Evolutionary conservation across 1,139 yeast species (phyloP).

Genomic region (Debaryomycetaceae sp.): DNA sequence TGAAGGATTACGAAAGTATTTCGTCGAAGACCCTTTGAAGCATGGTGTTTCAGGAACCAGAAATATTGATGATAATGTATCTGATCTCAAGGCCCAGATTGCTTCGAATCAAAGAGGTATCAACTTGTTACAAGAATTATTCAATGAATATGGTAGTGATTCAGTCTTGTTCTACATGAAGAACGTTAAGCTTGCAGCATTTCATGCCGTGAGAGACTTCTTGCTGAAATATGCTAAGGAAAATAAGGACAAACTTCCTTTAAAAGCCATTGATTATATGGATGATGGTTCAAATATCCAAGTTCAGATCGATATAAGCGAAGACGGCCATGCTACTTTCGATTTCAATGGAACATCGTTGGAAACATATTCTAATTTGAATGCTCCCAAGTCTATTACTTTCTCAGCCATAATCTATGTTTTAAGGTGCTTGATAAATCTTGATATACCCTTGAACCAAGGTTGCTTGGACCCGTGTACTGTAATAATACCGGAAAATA

Average conservation of each 20-base stretch:
- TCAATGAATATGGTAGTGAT: slow-evolving; percentile 31
- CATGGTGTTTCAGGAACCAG: slow-evolving; percentile 49
- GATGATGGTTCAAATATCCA: slow-evolving; percentile 46
- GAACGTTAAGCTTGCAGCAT: slow-evolving; percentile 44
- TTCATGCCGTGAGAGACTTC: slow-evolving; percentile 33
- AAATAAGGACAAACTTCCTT: slow-evolving; percentile 18
- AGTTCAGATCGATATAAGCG: slow-evolving; percentile 31
- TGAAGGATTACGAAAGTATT: slow-evolving; percentile 40
- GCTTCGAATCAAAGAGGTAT: slow-evolving; percentile 50
- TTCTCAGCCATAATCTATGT: slow-evolving; percentile 38
- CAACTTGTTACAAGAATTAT: slow-evolving; percentile 30
- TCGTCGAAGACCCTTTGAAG: slow-evolving; percentile 48
- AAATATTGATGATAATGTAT: slow-evolving; percentile 42
- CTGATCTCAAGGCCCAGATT: slow-evolving; percentile 48
- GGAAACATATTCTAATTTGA: slow-evolving; percentile 59
- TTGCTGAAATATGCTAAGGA: slow-evolving; percentile 13
- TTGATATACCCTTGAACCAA: slow-evolving; percentile 31
- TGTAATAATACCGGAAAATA: slow-evolving; percentile 35
- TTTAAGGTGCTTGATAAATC: slow-evolving; percentile 37
- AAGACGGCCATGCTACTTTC: slow-evolving; percentile 31
- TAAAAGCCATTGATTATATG: slow-evolving; percentile 33
- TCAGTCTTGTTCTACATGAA: slow-evolving; percentile 41
- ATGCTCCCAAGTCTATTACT: slow-evolving; percentile 51
- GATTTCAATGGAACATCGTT: slow-evolving; percentile 53
- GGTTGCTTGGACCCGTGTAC: slow-evolving; percentile 43